Evolutionary conservation across 2,329 filamentous ascomycete genomes (phyloP).

Genomic region (Acarospora socialis): DNA sequence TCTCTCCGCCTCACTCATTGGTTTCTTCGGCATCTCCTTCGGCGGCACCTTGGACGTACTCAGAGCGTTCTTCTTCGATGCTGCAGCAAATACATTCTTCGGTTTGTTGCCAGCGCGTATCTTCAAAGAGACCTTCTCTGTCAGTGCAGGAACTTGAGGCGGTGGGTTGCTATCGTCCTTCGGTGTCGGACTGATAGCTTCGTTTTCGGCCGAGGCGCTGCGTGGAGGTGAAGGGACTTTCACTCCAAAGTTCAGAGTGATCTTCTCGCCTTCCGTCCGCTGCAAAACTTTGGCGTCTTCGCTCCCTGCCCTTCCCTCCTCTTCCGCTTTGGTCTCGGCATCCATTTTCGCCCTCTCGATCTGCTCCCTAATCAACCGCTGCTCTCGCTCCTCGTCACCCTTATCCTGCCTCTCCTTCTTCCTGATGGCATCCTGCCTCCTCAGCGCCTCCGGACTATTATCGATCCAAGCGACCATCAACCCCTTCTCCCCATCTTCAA

Average conservation of each 20-base stretch:
- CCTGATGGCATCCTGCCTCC: constrained; percentile 63
- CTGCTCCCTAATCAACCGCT: constrained; percentile 69
- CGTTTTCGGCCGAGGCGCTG: not conserved
- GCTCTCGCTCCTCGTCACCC: constrained; percentile 80
- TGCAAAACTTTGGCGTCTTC: constrained; percentile 31
- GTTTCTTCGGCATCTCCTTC: constrained; percentile 52
- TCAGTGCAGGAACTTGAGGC: constrained; percentile 12
- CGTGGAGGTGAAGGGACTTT: constrained; percentile 14
- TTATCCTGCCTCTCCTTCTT: constrained; percentile 78
- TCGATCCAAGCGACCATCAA: constrained; percentile 84
- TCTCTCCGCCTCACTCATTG: constrained; percentile 70
- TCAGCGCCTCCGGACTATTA: constrained; percentile 71
- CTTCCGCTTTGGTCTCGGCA: constrained; percentile 28
- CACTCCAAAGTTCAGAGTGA: constrained; percentile 53
- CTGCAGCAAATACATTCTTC: constrained; percentile 59
- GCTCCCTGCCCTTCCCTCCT: constrained; percentile 28
- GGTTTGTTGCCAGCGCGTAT: constrained; percentile 48
- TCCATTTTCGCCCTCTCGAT: constrained; percentile 59
- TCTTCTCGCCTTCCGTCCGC: constrained; percentile 58
- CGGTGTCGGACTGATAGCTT: constrained; percentile 20
- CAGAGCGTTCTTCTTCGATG: constrained; percentile 55
- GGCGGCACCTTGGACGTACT: constrained; percentile 49
- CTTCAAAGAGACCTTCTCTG: constrained; percentile 47
- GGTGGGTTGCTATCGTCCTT: constrained; percentile 10
- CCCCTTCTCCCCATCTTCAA: constrained; percentile 82